These are phyloP conservation scores for Ensete glaucum DNA, from an alignment of 176 grass and related monocot species.

Conservation along the genomic window DNA sequence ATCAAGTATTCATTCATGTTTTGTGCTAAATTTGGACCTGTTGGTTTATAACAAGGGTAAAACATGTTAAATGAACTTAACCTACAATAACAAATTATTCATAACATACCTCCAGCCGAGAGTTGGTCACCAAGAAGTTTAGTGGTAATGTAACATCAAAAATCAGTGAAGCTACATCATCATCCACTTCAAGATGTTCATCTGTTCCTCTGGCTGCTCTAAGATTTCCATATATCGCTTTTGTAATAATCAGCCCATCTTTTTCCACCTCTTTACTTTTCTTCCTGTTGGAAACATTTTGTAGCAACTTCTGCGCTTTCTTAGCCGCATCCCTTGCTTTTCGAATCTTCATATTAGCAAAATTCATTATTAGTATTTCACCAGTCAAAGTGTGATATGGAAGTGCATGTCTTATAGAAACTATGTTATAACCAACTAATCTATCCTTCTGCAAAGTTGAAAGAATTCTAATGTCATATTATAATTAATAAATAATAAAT, in stretches of 20 bases:
- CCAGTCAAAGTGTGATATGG: not conserved
- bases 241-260: slow-evolving; percentile 71
- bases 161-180: slow-evolving; percentile 70
- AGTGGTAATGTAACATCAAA: slow-evolving; percentile 81
- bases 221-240: slow-evolving; percentile 61
- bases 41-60: no score
- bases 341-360: slow-evolving; percentile 34
- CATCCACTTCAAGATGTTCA: slow-evolving; percentile 41
- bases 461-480: not conserved
- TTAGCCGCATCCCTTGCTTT: slow-evolving; percentile 78
- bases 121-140: slow-evolving; percentile 78
- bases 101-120: slow-evolving; percentile 77
- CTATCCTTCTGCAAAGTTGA: not conserved
- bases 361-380: not conserved
- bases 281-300: slow-evolving; percentile 83
- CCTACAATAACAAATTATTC: not conserved
- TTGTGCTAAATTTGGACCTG: no score
- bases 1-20: no score
- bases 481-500: not conserved
- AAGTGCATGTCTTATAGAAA: not conserved
- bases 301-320: slow-evolving; percentile 67
- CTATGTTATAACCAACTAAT: not conserved
- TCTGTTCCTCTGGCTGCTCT: slow-evolving; percentile 33
- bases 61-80: no score
- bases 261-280: slow-evolving; percentile 71